Base-by-base conservation (phyloP, 2,329 filamentous ascomycete genomes). In the Pseudogymnoascus sp. region DNA sequence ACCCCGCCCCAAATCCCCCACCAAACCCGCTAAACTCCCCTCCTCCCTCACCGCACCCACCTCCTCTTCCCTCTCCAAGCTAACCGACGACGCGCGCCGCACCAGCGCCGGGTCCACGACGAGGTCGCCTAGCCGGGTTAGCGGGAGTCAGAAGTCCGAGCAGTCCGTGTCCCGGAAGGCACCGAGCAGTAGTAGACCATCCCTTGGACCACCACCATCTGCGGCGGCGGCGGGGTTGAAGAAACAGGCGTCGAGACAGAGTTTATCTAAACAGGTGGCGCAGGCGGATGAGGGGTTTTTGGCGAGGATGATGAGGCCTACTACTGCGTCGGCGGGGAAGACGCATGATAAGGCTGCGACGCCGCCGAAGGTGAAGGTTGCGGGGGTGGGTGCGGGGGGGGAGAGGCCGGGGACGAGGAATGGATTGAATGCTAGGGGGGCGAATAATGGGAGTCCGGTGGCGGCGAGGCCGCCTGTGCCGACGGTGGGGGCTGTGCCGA, bases 221-320 rank as follows among this genome's bases (percentile, higher is more conserved):
- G 35, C 23, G 2, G 63, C 47, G 6, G 50, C 63, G 33, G 28
- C 6, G 35, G 31, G 31, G 4, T 38, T 70, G 18, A 70, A 69
- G 2, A 87, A 84, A 73, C 85, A 82, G 67, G 64, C 77, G 8
- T 75, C 77, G 1, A 82, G 80, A 70, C 79, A 80, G 64, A 80
- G 81, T 60, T 66, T 79, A 5, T 73, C 77, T 1, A 81, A 80
- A 68, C 78, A 79, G 65, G 77, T 82, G 25, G 79, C 78, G 56
- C 81, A 82, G 16, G 79, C 88, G 1, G 87, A 90, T 66, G 86
- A 90, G 67, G 76, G 84, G 12, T 92, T 92, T 75, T 76, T 92
- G 25, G 88, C 88, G n/a, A 84, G 89, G 61, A 91, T 92, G 89
- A 92, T 88, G 84, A 80, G 89, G 42, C 89, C 89, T 1, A 92